A percentile compares a stretch with the other conserved stretches of the same genome.
These are phyloP conservation scores for Phlebiopsis flavidoalba DNA, from an alignment of 768 basidiomycete genomes.

Conservation along the genomic window DNA sequence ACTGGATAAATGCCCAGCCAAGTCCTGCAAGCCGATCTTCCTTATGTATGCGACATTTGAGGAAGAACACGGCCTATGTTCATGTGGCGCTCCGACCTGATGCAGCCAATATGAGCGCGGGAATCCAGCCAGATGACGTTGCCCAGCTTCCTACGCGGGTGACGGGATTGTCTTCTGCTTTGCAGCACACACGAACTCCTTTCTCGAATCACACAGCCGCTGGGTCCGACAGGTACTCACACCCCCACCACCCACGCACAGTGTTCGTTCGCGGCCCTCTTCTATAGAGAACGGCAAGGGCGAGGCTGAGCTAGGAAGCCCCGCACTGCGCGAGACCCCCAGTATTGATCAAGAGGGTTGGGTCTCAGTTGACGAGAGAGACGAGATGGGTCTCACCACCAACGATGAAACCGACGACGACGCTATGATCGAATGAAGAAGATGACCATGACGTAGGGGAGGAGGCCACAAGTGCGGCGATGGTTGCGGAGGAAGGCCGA, in stretches of 20 bases:
- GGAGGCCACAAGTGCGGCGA: conserved; percentile 70
- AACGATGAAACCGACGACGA: conserved; percentile 45
- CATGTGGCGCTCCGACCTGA: conserved; percentile 59
- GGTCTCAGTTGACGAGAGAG: conserved; percentile 68
- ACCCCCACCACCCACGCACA: too few relatives aligned
- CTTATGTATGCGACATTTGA: conserved; percentile 95
- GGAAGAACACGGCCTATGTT: conserved; percentile 87
- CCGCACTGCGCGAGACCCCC: conserved; percentile 51
- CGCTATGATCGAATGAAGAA: conserved; percentile 33
- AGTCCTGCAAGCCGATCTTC: conserved; percentile 92
- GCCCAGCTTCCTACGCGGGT: conserved; percentile 57
- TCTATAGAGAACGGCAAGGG: conserved; percentile 47
- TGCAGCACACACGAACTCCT: conserved; percentile 43
- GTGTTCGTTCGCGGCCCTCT: conserved; percentile 65
- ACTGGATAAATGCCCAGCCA: conserved; percentile 91
- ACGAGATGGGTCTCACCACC: conserved; percentile 58
- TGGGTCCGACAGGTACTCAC: conserved; percentile 78
- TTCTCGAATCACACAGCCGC: conserved; percentile 52
- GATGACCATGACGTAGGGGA: conserved; percentile 49
- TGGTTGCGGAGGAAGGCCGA: conserved; percentile 79
- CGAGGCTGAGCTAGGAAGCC: conserved; percentile 36
- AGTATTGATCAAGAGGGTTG: conserved; percentile 68
- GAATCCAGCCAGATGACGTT: conserved; percentile 63
- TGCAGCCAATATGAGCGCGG: conserved; percentile 50
- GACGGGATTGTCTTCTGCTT: conserved; percentile 36